Base-by-base conservation (phyloP, 176 grass and related monocot genomes). In the Oryza meridionalis region DNA sequence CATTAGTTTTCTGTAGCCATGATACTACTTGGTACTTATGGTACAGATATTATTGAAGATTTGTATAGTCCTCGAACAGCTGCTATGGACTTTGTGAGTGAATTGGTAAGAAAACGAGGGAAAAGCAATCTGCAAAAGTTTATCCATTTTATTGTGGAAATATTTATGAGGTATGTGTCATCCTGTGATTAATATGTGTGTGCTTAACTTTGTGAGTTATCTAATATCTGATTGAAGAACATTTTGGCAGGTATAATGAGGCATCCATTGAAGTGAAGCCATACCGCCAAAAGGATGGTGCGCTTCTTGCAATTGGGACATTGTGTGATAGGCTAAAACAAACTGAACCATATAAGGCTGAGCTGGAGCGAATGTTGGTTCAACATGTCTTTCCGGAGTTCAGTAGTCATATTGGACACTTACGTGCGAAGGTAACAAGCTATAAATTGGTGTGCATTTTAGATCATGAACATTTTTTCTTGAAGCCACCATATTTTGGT, bases 331-430 rank as follows among this genome's bases (percentile, higher is more conserved):
- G 91, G 78, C 82, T 97, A 32, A 97, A 97, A 64, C 94, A 97
- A 86, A 92, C 94, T 46, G 90, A 97, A 63, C 94, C 94, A 37
- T 94, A 97, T 35, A 94, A 97, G 77, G 73, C 88, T 84, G 92
- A 94, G 67, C 78, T 97, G 44, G 92, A 97, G 86, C 81, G 84
- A 33, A 92, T 97, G 94, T 64, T 97, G 87, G 90, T 97, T 72
- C 90, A 97, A 63, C 94, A 97, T 87, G 92, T 97, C 50, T 89
- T 97, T 59, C 94, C 92, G 73, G 94, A 97, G 80, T 97, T 97
- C 70, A 38, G 55, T 38, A 91, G 92, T 84, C 86, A 77, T 35
- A 67, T 86, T 86, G 94, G 94, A 69, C 94, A 97, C 69, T 82
- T 97, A 66, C 92, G 92, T 79, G 92, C 94, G 14, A 97, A 97